Percentiles rank a stretch among this genome's conserved stretches.
Conservation (phyloP, 2,329 filamentous ascomycete species). For the Fusarium sp. region DNA sequence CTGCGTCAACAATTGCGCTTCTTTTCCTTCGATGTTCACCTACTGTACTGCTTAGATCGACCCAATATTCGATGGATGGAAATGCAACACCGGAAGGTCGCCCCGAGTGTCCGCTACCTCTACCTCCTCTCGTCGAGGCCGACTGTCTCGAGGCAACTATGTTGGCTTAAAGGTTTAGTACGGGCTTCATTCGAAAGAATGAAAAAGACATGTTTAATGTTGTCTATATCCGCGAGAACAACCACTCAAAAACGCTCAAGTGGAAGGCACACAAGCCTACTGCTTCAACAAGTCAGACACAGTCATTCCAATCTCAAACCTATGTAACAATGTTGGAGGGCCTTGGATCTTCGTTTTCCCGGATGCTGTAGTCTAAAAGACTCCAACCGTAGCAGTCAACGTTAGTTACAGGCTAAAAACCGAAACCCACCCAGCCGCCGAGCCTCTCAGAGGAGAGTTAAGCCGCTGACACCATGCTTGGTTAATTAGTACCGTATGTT, state of each 20-base stretch:
- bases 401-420: conserved; percentile 23
- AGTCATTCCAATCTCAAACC: not conserved
- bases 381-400: conserved; percentile 7
- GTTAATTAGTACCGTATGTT: conserved; percentile 39
- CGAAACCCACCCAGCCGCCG: conserved; percentile 29
- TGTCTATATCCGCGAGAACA: not conserved
- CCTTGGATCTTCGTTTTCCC: conserved; percentile 37
- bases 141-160: not conserved
- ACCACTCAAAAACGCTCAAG: not conserved
- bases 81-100: conserved; percentile 21
- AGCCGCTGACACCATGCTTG: conserved; percentile 45
- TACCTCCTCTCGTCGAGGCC: not conserved
- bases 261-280: not conserved
- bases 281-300: too few relatives aligned
- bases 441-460: conserved; percentile 19
- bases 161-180: not conserved
- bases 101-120: not conserved
- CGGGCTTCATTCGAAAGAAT: not conserved
- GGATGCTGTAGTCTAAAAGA: not conserved
- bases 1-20: conserved; percentile 17
- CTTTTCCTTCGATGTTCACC: conserved; percentile 9
- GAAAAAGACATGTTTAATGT: not conserved
- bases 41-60: not conserved
- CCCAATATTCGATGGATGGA: conserved; percentile 13
- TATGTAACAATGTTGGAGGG: conserved; percentile 10